Evolutionary conservation across 768 basidiomycete genomes (phyloP).

Genomic region (Butyriboletus loyo): DNA sequence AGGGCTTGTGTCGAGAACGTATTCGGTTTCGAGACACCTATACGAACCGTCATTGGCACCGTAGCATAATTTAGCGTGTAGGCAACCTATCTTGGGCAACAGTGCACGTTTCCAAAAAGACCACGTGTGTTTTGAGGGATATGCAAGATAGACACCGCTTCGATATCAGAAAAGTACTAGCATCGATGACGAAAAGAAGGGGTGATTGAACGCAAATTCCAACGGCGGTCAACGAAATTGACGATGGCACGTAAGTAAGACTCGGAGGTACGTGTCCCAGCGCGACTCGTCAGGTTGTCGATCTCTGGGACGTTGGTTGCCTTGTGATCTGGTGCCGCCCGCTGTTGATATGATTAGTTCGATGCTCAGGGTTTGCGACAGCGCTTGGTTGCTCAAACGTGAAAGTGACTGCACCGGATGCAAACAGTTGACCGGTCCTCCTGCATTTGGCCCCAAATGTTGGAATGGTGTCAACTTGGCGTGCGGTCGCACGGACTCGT

Average conservation of each 20-base stretch:
- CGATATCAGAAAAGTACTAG: neutral
- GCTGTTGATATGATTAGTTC: neutral
- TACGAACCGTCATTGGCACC: neutral
- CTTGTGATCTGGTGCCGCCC: neutral
- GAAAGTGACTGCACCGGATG: neutral
- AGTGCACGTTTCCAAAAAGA: neutral
- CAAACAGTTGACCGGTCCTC: neutral
- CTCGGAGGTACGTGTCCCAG: no score
- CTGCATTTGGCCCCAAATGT: neutral
- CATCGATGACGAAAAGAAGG: neutral
- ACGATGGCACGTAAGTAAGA: neutral
- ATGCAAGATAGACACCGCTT: neutral
- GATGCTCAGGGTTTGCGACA: neutral
- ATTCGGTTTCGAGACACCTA: neutral
- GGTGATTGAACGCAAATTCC: neutral
- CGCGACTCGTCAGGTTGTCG: neutral
- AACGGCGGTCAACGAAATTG: slow-evolving; percentile 6
- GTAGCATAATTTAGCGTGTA: neutral
- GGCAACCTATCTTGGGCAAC: neutral
- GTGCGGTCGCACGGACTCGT: neutral
- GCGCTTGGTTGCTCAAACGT: neutral
- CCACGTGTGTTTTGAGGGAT: neutral
- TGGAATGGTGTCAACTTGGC: neutral
- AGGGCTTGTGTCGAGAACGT: neutral
- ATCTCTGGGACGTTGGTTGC: neutral